Base-by-base conservation (phyloP, 1,284 basidiomycete genomes). In the Moniliella sp. region DNA sequence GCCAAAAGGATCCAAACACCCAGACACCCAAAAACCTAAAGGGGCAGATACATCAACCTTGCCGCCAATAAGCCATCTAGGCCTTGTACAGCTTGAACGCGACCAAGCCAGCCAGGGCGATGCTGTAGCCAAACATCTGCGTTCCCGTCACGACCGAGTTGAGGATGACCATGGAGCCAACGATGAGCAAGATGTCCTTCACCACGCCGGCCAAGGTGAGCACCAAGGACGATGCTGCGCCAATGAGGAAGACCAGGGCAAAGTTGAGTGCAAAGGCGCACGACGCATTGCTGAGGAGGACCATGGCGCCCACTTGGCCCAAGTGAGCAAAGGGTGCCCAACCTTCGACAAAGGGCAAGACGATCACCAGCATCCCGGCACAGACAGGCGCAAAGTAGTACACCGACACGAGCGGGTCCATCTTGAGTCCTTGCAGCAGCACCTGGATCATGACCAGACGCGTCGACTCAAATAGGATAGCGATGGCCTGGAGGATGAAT, bases 371-470 rank as follows among this genome's bases (percentile, higher is more conserved):
- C 67, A 94, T 77, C 39, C 69, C 62, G 1, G 86, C 84, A 61
- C 88, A 94, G 35, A 94, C 65, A 33, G 61, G 61, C 2, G 53
- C 51, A 39, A 64, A 61, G 68, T 91, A 94, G 66, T 93, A 81
- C 35, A 94, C 67, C 18, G 82, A 91, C 15, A 88, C 82, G 17
- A 93, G 71, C 2, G 86, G 86, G 63, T 91, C 82, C 84, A 93
- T 59, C 52, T 93, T 88, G 61, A 91, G 67, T 30, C 84, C 84
- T 62, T 94, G 86, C 2, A 94, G 69, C 27, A 94, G 72, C 36
- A 88, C 74, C 62, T 94, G 78, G 43, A 94, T 91, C 77, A 94
- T 84, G 27, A 94, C 83, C 12, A 94, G 71, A 31, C 86, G 75
- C 18, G 77, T 79, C 2, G 78, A 75, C 62, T 86, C 81, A 46